These are phyloP conservation scores for Suhomyces terraborum DNA, from an alignment of 1,139 yeast genomes.

Conservation along the genomic window DNA sequence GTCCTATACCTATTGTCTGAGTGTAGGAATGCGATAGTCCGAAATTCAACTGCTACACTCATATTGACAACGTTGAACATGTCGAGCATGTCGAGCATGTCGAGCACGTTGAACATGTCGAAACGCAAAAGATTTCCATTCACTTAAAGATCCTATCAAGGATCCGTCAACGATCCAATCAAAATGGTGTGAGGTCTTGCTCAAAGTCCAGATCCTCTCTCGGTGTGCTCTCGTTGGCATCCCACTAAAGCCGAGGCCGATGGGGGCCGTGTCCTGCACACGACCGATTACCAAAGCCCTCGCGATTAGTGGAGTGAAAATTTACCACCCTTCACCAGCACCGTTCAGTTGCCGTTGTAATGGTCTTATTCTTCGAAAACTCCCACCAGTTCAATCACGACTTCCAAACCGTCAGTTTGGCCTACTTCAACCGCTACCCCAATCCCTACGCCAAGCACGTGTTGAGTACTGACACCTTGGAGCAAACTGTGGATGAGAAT, in stretches of 20 bases:
- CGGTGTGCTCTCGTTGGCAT: no score
- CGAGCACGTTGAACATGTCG: no score
- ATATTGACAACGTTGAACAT: no score
- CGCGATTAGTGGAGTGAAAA: constrained; percentile 8
- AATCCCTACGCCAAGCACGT: constrained; percentile 93
- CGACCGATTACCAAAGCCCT: constrained; percentile 11
- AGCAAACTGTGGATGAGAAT: constrained; percentile 54
- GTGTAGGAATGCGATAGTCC: no score
- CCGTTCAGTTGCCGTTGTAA: constrained; percentile 22
- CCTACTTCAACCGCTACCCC: constrained; percentile 84
- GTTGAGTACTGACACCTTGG: constrained; percentile 76
- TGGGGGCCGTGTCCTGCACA: constrained; percentile 5
- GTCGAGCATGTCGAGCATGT: no score
- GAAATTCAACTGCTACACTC: no score
- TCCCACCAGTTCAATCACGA: constrained; percentile 60
- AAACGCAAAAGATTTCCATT: no score
- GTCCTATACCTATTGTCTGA: no score
- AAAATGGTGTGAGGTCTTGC: no score
- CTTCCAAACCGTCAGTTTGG: constrained; percentile 73
- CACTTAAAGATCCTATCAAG: no score
- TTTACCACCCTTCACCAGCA: constrained; percentile 6
- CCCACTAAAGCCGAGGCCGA: background rate
- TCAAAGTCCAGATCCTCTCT: no score
- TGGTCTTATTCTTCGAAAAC: constrained; percentile 70
- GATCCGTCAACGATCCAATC: no score